Evolutionary conservation across 805 yeast genomes (phyloP), one percentile per base, ranked within the genome.

Genomic region (Candida sonorensis): DNA sequence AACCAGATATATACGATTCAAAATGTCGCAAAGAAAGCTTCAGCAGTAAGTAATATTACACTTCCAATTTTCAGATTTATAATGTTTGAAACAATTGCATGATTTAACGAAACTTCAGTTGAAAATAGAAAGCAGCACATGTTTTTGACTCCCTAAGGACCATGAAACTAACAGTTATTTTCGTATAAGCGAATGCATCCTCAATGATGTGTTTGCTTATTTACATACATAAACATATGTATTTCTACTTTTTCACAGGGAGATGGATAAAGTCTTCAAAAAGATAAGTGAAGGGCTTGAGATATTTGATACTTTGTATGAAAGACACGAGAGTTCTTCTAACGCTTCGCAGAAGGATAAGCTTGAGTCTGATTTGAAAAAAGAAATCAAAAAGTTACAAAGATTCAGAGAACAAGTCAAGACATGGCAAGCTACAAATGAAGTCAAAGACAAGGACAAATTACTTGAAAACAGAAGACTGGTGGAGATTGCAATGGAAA

Each of bases 191-290:
- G n/a, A n/a, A n/a, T n/a, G n/a, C n/a, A n/a, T n/a, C n/a, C n/a
- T n/a, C n/a, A n/a, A n/a, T n/a, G n/a, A n/a, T n/a, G n/a, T n/a
- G n/a, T n/a, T n/a, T n/a, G n/a, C n/a, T n/a, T n/a, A n/a, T n/a
- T n/a, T n/a, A n/a, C n/a, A n/a, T n/a, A n/a, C n/a, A n/a, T n/a
- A 16, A 26, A 29, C 24, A 28, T 23, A 10, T 6, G 14, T 12
- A 9, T 30, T 29, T 17, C 21, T 20, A 17, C 13, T 26, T 17
- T 23, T 11, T 15, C 17, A 27, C 22, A 60, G 65, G 55, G 81
- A 75, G 61, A 70, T 75, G 53, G 81, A 75, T 53, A 74, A 75
- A 41, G 73, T 74, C 48, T 72, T 72, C 59, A 75, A 75, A 51
- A 74, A 72, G 55, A 72, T 75, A 33, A 52, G 64, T 25, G 81